These are phyloP conservation scores for Gossypium stocksii DNA, from an alignment of 345 rosid species.

Conservation along the genomic window DNA sequence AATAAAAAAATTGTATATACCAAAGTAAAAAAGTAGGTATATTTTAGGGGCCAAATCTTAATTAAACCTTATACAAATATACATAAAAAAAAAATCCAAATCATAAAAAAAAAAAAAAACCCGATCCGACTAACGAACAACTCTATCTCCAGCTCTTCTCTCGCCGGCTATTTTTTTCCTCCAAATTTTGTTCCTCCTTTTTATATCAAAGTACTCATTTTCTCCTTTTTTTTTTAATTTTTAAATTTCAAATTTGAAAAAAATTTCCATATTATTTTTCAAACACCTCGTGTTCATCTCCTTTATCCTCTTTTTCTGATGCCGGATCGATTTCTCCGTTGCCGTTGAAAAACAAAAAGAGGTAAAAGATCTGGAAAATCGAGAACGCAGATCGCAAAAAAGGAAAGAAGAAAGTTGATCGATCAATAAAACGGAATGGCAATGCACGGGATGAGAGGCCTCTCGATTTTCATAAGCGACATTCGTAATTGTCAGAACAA, in stretches of 20 bases:
- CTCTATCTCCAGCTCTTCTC: no score
- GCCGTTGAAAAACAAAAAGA: neutral
- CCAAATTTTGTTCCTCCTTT: no score
- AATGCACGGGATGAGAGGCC: constrained; percentile 86
- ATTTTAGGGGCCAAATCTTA: no score
- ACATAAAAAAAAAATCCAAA: no score
- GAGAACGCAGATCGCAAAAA: constrained; percentile 3
- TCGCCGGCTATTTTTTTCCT: no score
- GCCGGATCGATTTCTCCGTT: constrained; percentile 5
- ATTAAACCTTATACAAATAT: no score
- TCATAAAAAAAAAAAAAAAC: no score
- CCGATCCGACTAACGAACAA: no score
- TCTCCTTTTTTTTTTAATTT: no score
- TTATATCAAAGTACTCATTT: no score
- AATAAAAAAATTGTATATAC: no score
- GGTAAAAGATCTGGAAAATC: constrained; percentile 13
- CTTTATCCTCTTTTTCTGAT: neutral
- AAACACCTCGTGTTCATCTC: neutral
- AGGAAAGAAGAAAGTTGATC: constrained; percentile 9
- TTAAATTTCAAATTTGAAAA: neutral
- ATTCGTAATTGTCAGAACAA: constrained; percentile 95
- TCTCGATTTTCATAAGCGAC: constrained; percentile 94
- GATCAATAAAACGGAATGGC: constrained; percentile 12
- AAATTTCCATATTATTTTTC: neutral
- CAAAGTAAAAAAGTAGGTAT: no score